Percentiles rank a stretch among this genome's conserved stretches.
phyloP scores from a whole-genome alignment of 2,329 filamentous ascomycete genomes.

The Clarireedia monteithiana region DNA sequence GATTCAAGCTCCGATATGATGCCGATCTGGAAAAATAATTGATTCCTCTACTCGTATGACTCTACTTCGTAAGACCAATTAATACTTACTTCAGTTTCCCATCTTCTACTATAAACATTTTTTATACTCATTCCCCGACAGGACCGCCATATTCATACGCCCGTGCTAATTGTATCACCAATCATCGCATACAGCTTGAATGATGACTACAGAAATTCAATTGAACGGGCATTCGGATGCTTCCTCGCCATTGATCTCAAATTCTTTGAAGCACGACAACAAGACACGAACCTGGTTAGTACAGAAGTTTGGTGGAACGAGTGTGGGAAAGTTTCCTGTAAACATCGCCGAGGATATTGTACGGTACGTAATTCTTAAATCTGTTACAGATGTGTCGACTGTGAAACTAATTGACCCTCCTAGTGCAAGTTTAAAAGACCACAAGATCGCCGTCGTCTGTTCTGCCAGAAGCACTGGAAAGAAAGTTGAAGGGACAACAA shows the following conservation, averaged over 20 bases:
- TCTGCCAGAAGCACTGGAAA: conserved; percentile 91
- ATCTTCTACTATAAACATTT: background rate
- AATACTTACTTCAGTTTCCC: background rate
- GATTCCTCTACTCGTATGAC: conserved; percentile 4
- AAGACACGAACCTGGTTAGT: conserved; percentile 60
- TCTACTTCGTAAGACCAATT: background rate
- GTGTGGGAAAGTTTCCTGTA: conserved; percentile 85
- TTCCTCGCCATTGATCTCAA: conserved; percentile 8
- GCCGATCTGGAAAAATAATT: conserved; percentile 7
- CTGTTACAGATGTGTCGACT: conserved; percentile 1
- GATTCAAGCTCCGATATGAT: conserved; percentile 5
- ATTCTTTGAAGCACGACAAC: conserved; percentile 25
- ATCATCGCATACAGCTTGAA: conserved; percentile 6
- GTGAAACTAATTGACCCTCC: conserved; percentile 6
- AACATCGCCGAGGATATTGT: conserved; percentile 69
- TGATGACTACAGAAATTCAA: conserved; percentile 16
- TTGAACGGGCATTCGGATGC: conserved; percentile 15
- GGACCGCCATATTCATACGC: too few species aligned
- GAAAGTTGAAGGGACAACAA: conserved; percentile 92
- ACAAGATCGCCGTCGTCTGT: conserved; percentile 86
- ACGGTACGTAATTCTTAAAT: conserved; percentile 34
- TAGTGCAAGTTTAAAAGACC: conserved; percentile 54
- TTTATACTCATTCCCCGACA: background rate
- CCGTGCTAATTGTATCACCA: background rate
- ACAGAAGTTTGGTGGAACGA: conserved; percentile 93